Base-by-base conservation (phyloP, 2,329 filamentous ascomycete genomes). In the Colletotrichum australisinense region DNA sequence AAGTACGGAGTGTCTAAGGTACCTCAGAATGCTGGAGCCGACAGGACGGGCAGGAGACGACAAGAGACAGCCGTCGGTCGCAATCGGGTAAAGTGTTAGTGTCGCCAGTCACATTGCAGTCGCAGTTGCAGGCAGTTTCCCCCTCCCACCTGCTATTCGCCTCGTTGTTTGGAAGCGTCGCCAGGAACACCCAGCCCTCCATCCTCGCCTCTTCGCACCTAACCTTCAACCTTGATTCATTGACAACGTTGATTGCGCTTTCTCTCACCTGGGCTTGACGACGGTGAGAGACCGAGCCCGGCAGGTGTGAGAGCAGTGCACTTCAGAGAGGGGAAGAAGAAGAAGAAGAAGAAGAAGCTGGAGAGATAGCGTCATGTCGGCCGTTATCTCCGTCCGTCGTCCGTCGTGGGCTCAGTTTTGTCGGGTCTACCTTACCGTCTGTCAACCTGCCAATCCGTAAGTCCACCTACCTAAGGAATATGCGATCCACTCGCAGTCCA, bases 21-120 rank as follows among this genome's bases (percentile, higher is more conserved):
- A 49, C 42, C 19, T n/a, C 14, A 49, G 42, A 49, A n/a, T n/a
- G 19, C 42, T 60, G 12, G 46, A 38, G 32, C 30, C 28, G 67
- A 49, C 52, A 24, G 16, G 63, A 53, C 57, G 28, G 64, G 64
- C 30, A 26, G 38, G 26, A 49, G 42, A n/a, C 42, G 19, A 49
- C 19, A 19, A 49, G 19, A 22, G 38, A 59, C 26, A 68, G 26
- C 30, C 65, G 32, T 22, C 57, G 42, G 69, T 68, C 69, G 69
- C 58, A 68, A 26, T 63, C 64, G 58, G 57, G 52, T 58, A 57
- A 58, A 46, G 30, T 69, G 66, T 64, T 69, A 56, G 66, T 69
- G 53, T 11, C 38, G 26, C 19, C 19, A 5, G 56, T 71, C 57
- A 35, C n/a, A 28, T 19, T 35, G 32, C 2, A 42, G 38, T 42